Conservation (phyloP, 2,329 filamentous ascomycete species). For the Thielaviopsis cerberus region DNA sequence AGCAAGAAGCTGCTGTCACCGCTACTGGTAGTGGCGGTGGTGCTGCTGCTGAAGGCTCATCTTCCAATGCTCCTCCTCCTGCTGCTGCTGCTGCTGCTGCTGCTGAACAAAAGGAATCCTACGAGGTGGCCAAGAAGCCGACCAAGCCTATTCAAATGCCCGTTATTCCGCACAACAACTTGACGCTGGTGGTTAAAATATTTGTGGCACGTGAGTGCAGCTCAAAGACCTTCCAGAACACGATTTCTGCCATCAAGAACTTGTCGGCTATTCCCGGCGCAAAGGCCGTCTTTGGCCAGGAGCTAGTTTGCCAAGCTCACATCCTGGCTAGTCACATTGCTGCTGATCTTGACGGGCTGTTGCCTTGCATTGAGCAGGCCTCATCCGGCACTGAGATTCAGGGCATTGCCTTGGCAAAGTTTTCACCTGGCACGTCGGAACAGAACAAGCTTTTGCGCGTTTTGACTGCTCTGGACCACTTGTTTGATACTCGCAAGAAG, state of each 20-base stretch:
- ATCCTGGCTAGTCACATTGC: constrained; percentile 70
- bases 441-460: constrained; percentile 90
- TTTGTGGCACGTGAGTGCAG: constrained; percentile 91
- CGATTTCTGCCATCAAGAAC: constrained; percentile 95
- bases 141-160: constrained; percentile 54
- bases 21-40: constrained; percentile 14
- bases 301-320: constrained; percentile 76
- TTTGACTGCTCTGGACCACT: constrained; percentile 80
- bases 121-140: constrained; percentile 28
- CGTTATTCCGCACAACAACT: constrained; percentile 69
- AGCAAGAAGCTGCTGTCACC: constrained; percentile 1
- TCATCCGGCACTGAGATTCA: constrained; percentile 86
- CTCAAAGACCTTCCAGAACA: constrained; percentile 94
- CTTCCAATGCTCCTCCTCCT: neutral
- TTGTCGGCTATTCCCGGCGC: constrained; percentile 81
- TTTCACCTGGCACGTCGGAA: constrained; percentile 87
- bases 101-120: constrained; percentile 22
- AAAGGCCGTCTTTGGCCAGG: constrained; percentile 77
- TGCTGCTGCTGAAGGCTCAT: constrained; percentile 4
- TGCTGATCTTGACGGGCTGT: constrained; percentile 62
- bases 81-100: constrained; percentile 10
- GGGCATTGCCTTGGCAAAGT: constrained; percentile 80
- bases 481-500: constrained; percentile 70
- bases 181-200: constrained; percentile 88
- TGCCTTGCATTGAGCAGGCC: constrained; percentile 72